Percentiles rank a stretch among this genome's conserved stretches.
Evolutionary conservation across 2,329 filamentous ascomycete genomes (phyloP).

Genomic region (Annulohypoxylon truncatum): DNA sequence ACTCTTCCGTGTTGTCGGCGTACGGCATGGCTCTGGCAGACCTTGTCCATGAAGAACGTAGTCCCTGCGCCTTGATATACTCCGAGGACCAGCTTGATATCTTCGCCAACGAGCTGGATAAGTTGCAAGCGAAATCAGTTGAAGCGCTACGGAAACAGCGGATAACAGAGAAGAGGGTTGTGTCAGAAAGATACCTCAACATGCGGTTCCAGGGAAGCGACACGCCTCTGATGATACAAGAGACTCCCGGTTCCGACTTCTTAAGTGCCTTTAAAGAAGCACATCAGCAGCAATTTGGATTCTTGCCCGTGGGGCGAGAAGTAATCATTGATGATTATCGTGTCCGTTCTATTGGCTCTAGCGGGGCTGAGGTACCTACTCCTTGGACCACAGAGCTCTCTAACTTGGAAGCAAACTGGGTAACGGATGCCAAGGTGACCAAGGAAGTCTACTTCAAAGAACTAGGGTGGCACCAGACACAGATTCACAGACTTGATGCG

Average conservation of each 20-base stretch:
- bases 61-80: conserved; percentile 11
- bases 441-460: conserved; percentile 57
- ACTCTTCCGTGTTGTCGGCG: conserved; percentile 52
- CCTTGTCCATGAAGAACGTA: conserved; percentile 25
- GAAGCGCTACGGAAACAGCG: conserved; percentile 78
- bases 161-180: conserved; percentile 77
- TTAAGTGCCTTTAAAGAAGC: conserved; percentile 84
- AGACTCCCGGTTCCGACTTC: conserved; percentile 65
- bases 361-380: conserved; percentile 75
- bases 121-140: conserved; percentile 80
- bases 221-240: conserved; percentile 84
- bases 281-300: conserved; percentile 92
- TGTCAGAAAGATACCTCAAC: conserved; percentile 92
- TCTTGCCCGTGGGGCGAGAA: conserved; percentile 83
- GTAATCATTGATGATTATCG: conserved; percentile 92
- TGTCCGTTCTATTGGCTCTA: conserved; percentile 88
- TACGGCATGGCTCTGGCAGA: conserved; percentile 55
- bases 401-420: conserved; percentile 74
- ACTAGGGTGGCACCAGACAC: background rate
- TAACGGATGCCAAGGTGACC: conserved; percentile 69
- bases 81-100: conserved; percentile 57
- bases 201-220: conserved; percentile 93
- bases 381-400: conserved; percentile 78
- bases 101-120: conserved; percentile 76
- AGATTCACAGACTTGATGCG: background rate